A percentile compares a stretch with the other conserved stretches of the same genome.
phyloP scores from a whole-genome alignment of 2,329 filamentous ascomycete genomes.

The Fusarium continuum region DNA sequence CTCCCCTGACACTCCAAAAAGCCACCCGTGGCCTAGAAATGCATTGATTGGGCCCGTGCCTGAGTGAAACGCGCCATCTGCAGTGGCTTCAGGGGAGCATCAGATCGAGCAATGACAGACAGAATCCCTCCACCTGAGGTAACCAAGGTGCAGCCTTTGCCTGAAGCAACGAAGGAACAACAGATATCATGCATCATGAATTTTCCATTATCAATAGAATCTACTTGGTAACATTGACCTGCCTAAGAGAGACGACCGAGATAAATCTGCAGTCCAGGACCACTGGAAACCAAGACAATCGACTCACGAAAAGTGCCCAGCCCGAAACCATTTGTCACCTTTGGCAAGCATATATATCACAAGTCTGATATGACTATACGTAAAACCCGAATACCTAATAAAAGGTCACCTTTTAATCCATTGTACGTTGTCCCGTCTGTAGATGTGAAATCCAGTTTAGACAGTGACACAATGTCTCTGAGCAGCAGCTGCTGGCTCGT shows the following conservation, averaged over 20 bases:
- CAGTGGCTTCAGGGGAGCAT: slow-evolving; percentile 24
- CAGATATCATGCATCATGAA: background rate
- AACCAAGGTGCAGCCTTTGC: background rate
- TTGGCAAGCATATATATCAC: slow-evolving; percentile 4
- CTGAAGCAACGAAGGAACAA: slow-evolving; percentile 10
- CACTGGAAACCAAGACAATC: background rate
- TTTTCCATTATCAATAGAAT: slow-evolving; percentile 6
- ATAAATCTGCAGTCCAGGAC: background rate
- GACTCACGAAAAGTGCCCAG: background rate
- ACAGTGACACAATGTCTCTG: background rate
- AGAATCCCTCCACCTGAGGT: slow-evolving; percentile 4
- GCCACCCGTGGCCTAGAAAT: slow-evolving; percentile 26
- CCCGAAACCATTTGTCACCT: slow-evolving; percentile 7
- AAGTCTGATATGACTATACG: slow-evolving; percentile 1
- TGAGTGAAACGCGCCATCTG: slow-evolving; percentile 39
- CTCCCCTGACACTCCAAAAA: slow-evolving; percentile 29
- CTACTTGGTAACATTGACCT: background rate
- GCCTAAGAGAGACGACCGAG: background rate
- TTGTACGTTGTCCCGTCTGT: background rate
- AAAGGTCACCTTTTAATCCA: background rate
- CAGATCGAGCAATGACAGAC: slow-evolving; percentile 1
- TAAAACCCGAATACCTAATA: background rate
- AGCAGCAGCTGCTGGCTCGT: background rate
- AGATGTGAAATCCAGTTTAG: background rate
- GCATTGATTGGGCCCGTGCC: slow-evolving; percentile 38